Percentiles rank a stretch among this genome's conserved stretches.
Evolutionary conservation across 73 alveolate genomes (phyloP).

Genomic region (Paramecium bursaria): DNA sequence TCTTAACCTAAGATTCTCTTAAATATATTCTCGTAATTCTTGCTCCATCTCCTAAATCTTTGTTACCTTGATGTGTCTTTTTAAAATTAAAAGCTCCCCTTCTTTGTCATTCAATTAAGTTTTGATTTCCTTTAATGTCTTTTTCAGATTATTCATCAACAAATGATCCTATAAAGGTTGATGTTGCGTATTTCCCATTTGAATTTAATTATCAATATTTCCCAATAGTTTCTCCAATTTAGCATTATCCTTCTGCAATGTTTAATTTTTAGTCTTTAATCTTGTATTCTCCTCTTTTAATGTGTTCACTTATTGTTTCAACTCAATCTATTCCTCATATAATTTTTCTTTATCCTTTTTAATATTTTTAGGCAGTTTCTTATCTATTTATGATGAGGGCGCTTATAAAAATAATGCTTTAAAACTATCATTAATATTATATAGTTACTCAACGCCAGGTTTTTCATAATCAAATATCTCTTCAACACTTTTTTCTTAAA

Average conservation of each 20-base stretch:
- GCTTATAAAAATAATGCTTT: conserved; percentile 48
- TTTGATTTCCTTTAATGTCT: conserved; percentile 21
- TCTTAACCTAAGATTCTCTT: conserved; percentile 41
- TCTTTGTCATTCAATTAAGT: conserved; percentile 31
- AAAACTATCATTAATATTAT: conserved; percentile 1
- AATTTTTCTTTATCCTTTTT: conserved; percentile 49
- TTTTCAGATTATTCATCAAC: conserved; percentile 51
- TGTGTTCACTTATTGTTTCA: conserved; percentile 5
- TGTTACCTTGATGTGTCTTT: conserved; percentile 28
- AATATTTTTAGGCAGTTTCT: conserved; percentile 43
- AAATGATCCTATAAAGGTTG: conserved; percentile 54
- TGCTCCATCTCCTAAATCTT: conserved; percentile 30
- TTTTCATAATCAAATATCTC: conserved; percentile 14
- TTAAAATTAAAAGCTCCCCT: conserved; percentile 5
- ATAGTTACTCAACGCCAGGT: conserved; percentile 48
- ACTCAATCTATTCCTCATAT: conserved; percentile 48
- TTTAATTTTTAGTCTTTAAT: conserved; percentile 42
- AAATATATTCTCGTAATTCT: conserved; percentile 38
- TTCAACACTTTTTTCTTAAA: conserved; percentile 34
- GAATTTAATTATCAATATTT: conserved; percentile 34
- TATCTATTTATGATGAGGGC: conserved; percentile 16
- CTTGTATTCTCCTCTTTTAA: conserved; percentile 39
- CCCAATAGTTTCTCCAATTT: conserved; percentile 48
- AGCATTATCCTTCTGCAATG: conserved; percentile 44
- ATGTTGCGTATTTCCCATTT: conserved; percentile 51